Base-by-base conservation (phyloP, 371 early-diverging fungal species). In the Mucor irregularis region DNA sequence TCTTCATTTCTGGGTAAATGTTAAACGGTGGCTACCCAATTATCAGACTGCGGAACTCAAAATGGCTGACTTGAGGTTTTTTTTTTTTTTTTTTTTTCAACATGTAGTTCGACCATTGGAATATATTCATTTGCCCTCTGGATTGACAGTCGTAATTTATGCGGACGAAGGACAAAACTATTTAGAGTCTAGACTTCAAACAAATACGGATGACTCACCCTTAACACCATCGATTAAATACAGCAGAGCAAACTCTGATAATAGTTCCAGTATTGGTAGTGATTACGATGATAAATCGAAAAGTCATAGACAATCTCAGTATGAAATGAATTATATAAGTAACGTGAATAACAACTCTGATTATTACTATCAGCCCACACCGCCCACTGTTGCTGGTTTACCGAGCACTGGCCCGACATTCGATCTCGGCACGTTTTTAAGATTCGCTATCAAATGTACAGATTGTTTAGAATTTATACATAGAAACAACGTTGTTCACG, bases 401-500 rank as follows among this genome's bases (percentile, higher is more conserved):
- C 55, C 61, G 14, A 43, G 19, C n/a, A 26, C 29, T 7, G 56
- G 64, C 10, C 66, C 61, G 10, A 17, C 39, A 1, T 70, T 64
- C 49, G 78, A 77, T 47, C 58, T 77, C 29, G 64, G 74, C 13
- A 70, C 78, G 1, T 77, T 77, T 49, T 43, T 77, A 5, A 63
- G 70, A 4, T 74, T 77, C 37, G 78, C 78, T 5, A 77, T 72
- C 42, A 71, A 71, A 45, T 71, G 72, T 33, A 67, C 68, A 31
- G 69, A 74, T 28, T 71, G 73, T 40, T 42, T 77, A 1, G 78
- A 77, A 40, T 77, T 71, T 17, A 69, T 74, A 17, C 78, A 77
- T 46, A 58, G 66, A 19, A 64, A 77, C 48, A 63, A 66, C 26
- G 59, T 69, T 3, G 66, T 77, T 2, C 78, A 77, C 35, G 78